Evolutionary conservation across 1,284 basidiomycete genomes (phyloP).

Genomic region (Apiotrichum gracile): DNA sequence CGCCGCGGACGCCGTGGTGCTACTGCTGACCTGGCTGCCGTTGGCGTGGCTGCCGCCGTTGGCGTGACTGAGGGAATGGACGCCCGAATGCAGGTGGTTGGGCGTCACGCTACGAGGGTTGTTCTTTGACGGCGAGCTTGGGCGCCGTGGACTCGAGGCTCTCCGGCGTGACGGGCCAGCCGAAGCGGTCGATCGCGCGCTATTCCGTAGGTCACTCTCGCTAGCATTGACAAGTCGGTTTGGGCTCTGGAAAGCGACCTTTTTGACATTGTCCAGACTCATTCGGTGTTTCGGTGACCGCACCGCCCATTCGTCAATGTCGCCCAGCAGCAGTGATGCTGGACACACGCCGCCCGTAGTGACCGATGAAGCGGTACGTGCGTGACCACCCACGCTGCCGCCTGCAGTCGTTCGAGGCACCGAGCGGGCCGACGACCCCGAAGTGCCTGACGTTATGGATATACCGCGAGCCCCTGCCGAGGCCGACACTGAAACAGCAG

Average conservation of each 20-base stretch:
- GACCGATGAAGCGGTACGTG: neutral
- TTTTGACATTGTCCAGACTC: constrained; percentile 16
- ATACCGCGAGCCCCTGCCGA: neutral
- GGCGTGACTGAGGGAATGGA: neutral
- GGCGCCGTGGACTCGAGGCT: neutral
- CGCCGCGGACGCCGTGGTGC: neutral
- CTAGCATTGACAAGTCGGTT: neutral
- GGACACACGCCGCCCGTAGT: neutral
- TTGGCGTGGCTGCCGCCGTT: no score
- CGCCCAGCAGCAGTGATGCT: neutral
- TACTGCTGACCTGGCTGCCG: neutral
- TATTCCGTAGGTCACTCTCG: constrained; percentile 12
- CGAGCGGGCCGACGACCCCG: neutral
- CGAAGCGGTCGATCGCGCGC: neutral
- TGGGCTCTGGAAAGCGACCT: constrained; percentile 14
- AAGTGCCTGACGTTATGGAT: constrained; percentile 2
- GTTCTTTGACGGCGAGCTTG: neutral
- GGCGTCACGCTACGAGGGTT: neutral
- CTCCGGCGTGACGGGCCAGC: neutral
- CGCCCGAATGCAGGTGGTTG: neutral
- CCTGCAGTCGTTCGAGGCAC: neutral
- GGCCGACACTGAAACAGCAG: neutral
- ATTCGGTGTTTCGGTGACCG: constrained; percentile 5
- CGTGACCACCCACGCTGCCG: neutral
- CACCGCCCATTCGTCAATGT: constrained; percentile 3